Base-by-base conservation (phyloP, 768 basidiomycete genomes). In the Asterophora parasitica region DNA sequence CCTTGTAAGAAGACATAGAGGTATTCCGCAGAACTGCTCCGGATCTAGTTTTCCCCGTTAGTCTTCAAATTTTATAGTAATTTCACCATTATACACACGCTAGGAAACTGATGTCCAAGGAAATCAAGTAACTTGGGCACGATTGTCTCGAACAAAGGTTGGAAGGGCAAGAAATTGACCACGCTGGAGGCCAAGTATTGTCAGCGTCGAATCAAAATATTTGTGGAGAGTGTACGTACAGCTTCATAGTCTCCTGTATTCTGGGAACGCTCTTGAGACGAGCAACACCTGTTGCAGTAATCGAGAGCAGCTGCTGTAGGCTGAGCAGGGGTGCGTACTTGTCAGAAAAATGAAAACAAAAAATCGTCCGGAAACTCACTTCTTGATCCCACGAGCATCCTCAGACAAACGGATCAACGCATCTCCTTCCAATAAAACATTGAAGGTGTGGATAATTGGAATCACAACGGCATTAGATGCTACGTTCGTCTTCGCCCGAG, bases 261-360 rank as follows among this genome's bases (percentile, higher is more conserved):
- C 95, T 69, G 55, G 86, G 86, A n/a, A 90, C 68, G 52, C 81
- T 95, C 68, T 92, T 96, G 46, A 93, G 64, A 23, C 78, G 79
- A 12, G 72, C 66, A 8, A 88, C 72, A 60, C 85, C 84, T 58
- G 70, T 80, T 13, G 79, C 75, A 23, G 77, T 73, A 41, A 91
- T 65, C 9, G 70, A 58, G 26, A 88, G 65, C 45, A 92, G 61
- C 11, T 65, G 61, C 27, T 71, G 64, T 30, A 89, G 60, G 42
- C 87, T 91, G 55, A 7, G 50, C 12, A 12, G 51, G 16, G 11
- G 19, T 44, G 44, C 37, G 48, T 49, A 7, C 7, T 30, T 46
- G 12, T n/a, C 52, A 36, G 48, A 44, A 34, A 4, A 42, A 41
- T 20, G 8, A 9, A 3, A 30, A 28, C 23, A 27, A 27, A 9